Evolutionary conservation across 2,329 filamentous ascomycete genomes (phyloP), one percentile per base, ranked within the genome.

Genomic region (Claviceps capensis): DNA sequence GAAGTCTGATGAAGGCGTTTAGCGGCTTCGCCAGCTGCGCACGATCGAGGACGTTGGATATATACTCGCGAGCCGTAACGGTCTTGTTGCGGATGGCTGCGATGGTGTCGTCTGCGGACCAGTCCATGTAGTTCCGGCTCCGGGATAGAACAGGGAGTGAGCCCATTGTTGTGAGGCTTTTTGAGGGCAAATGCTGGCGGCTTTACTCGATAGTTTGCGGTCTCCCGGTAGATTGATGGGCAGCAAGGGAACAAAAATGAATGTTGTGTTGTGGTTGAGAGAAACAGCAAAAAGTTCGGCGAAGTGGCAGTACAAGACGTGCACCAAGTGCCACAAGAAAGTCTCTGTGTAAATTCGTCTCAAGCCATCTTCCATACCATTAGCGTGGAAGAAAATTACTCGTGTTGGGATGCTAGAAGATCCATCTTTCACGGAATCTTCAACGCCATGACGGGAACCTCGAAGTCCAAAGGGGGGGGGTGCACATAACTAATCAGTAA

Each of bases 21-120:
- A 52, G 38, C 1, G 50, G n/a, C 38, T 52, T 44, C 8, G 22
- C 45, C 45, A 36, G 22, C n/a, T 38, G n/a, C 26, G 50, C 50
- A 26, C 45, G 44, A 7, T 26, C n/a, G 26, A 52, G 45, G 37
- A 52, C 50, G 17, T 17, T 26, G 14, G 50, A 44, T 45, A 52
- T 52, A 46, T 52, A 48, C 8, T 52, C 45, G n/a, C 45, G 44
- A n/a, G 40, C 50, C 16, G 50, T 52, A 14, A 52, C 7, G 23
- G 11, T 42, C n/a, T 44, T 38, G 41, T 52, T 48, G 9, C 50
- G 50, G 14, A 52, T 34, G 19, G 50, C 37, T n/a, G 26, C 23
- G 22, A 52, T 48, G 37, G 38, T 48, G 13, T 52, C 44, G 16
- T 52, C 50, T 22, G 50, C 50, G 36, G 50, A 52, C 50, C 50